Base-by-base conservation (phyloP, 2,329 filamentous ascomycete species). In the Fusarium anguioides region DNA sequence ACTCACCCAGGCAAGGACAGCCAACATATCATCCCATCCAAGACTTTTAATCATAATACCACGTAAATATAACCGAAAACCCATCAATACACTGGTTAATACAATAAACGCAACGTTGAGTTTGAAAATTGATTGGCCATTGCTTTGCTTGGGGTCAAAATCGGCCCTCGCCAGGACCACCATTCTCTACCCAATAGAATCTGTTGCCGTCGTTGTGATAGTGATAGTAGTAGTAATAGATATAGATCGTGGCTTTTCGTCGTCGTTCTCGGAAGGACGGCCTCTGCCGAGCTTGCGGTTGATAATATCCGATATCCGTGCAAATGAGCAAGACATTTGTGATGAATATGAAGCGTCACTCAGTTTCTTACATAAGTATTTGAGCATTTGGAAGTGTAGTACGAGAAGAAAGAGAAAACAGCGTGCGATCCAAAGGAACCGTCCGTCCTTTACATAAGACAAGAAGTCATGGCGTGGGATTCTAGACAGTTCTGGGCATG, bases 101-200 rank as follows among this genome's bases (percentile, higher is more conserved):
- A 65, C 46, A n/a, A 72, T 62, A 35, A 73, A 48, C 10, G 52
- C 58, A 20, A 71, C 50, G 14, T 72, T 73, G 33, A 73, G 55
- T 45, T 59, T 44, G 23, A 54, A 56, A 10, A 73, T 39, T n/a
- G 58, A 37, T 31, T 55, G 47, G 6, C 71, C 62, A 15, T 62
- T 21, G 20, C 47, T 52, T 5, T 20, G 21, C 17, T 27, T 23
- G 12, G 53, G 53, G 8, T 52, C 44, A 31, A 35, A 26, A 18
- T 35, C 49, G 33, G 21, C 49, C 18, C 56, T 57, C 8, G 36
- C 9, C 21, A 40, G 48, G 40, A 29, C 27, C 44, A n/a, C 60
- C 64, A 67, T 67, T 29, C 42, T 24, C 23, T 66, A 50, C 26
- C 18, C 26, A 49, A 42, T 61, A 21, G 35, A 44, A 3, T 60